Evolutionary conservation across 805 yeast genomes (phyloP).

Genomic region (Candida schatavii): DNA sequence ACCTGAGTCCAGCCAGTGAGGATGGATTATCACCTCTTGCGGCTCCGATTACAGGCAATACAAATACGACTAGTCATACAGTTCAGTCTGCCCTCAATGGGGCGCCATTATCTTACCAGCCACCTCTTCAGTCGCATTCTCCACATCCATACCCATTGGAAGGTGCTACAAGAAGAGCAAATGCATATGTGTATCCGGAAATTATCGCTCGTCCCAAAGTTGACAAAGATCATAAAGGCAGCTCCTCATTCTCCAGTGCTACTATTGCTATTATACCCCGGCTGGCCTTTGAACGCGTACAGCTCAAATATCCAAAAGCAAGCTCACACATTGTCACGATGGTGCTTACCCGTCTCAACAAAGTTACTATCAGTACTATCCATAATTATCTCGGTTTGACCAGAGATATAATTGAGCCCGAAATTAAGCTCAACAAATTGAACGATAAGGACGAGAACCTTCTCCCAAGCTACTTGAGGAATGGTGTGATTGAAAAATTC

Average conservation of each 20-base stretch:
- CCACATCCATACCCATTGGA: neutral
- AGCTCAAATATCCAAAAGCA: conserved; percentile 76
- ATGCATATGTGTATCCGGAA: conserved; percentile 19
- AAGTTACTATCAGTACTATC: conserved; percentile 89
- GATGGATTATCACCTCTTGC: neutral
- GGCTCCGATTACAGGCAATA: neutral
- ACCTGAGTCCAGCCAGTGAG: neutral
- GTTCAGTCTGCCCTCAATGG: neutral
- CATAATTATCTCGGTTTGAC: conserved; percentile 85
- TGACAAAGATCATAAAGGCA: neutral
- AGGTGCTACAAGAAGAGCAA: neutral
- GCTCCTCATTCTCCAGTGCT: conserved; percentile 31
- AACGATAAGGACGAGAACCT: conserved; percentile 14
- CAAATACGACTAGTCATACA: neutral
- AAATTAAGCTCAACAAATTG: conserved; percentile 56
- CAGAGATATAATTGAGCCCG: conserved; percentile 74
- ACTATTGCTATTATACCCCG: conserved; percentile 92
- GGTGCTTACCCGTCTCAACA: conserved; percentile 78
- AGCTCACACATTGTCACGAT: conserved; percentile 94
- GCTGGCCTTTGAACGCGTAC: conserved; percentile 71
- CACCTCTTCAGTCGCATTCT: neutral
- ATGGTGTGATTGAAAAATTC: conserved; percentile 50
- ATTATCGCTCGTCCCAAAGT: conserved; percentile 69
- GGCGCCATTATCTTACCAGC: neutral
- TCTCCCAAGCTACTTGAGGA: conserved; percentile 64